Percentiles rank a stretch among this genome's conserved stretches.
These are phyloP conservation scores for Phanerochaete sordida DNA, from an alignment of 768 basidiomycete genomes.

Conservation along the genomic window DNA sequence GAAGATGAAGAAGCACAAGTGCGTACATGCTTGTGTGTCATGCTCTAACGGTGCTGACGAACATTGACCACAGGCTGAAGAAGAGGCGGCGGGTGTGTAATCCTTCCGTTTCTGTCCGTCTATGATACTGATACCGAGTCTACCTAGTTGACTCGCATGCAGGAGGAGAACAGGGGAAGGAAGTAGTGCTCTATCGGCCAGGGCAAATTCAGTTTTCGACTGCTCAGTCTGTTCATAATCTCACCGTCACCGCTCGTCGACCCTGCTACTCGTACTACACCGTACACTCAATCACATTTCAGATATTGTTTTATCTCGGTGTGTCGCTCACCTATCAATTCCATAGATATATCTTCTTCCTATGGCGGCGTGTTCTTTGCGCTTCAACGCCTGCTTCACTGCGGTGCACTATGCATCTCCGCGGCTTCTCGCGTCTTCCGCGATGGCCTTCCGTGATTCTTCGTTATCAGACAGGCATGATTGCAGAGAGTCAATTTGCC, in stretches of 20 bases:
- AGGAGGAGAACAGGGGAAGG: conserved; percentile 2
- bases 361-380: too few relatives aligned
- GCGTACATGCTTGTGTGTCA: conserved; percentile 29
- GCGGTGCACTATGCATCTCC: too few relatives aligned
- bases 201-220: background rate
- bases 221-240: background rate
- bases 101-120: background rate
- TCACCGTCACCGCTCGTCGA: background rate
- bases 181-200: background rate
- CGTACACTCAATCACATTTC: background rate
- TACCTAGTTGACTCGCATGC: background rate
- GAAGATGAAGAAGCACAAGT: conserved; percentile 99
- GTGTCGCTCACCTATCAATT: too few relatives aligned
- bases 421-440: too few relatives aligned
- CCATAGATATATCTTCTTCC: too few relatives aligned
- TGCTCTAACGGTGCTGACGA: conserved; percentile 6
- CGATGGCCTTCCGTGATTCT: too few relatives aligned
- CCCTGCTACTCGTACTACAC: background rate
- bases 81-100: conserved; percentile 80
- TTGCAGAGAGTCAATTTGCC: too few relatives aligned
- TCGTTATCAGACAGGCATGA: too few relatives aligned
- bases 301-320: too few relatives aligned
- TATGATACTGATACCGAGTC: background rate
- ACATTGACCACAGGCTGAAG: conserved; percentile 56
- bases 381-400: too few relatives aligned